phyloP scores from a whole-genome alignment of 331 rosid genomes.

The Quercus lobata region DNA sequence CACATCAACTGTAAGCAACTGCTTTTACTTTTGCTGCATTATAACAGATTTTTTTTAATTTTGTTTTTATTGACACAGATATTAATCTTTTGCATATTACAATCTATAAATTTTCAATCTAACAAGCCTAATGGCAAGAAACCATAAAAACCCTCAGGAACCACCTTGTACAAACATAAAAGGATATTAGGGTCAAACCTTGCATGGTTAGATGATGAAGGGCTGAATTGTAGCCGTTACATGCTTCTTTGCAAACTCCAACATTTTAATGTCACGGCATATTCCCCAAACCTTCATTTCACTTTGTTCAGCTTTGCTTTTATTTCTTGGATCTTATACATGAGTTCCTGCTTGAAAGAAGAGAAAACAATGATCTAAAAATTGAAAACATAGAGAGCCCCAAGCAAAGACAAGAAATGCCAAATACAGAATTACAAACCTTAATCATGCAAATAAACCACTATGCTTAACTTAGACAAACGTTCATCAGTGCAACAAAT shows the following conservation, averaged over 20 bases:
- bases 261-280: slow-evolving; percentile 92
- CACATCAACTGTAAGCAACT: too few relatives aligned
- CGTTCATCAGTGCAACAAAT: background rate
- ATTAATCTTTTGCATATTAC: too few relatives aligned
- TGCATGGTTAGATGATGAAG: slow-evolving; percentile 98
- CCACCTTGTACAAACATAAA: background rate
- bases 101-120: too few relatives aligned
- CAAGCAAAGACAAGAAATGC: slow-evolving; percentile 2
- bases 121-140: too few relatives aligned
- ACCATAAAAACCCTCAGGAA: too few relatives aligned
- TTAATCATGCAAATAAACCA: background rate
- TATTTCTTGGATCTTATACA: slow-evolving; percentile 93
- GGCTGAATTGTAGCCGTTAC: slow-evolving; percentile 94
- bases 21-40: too few relatives aligned
- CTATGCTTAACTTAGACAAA: background rate
- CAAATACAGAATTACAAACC: slow-evolving; percentile 2
- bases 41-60: too few relatives aligned
- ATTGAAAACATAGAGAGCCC: background rate
- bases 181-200: slow-evolving; percentile 40
- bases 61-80: too few relatives aligned
- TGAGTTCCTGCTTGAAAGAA: slow-evolving; percentile 71
- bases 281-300: slow-evolving; percentile 97
- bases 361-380: slow-evolving; percentile 1
- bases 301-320: slow-evolving; percentile 93
- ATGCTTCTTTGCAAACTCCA: slow-evolving; percentile 98